phyloP scores from a whole-genome alignment of 73 alveolate genomes.

The Tetrahymena malaccensis region DNA sequence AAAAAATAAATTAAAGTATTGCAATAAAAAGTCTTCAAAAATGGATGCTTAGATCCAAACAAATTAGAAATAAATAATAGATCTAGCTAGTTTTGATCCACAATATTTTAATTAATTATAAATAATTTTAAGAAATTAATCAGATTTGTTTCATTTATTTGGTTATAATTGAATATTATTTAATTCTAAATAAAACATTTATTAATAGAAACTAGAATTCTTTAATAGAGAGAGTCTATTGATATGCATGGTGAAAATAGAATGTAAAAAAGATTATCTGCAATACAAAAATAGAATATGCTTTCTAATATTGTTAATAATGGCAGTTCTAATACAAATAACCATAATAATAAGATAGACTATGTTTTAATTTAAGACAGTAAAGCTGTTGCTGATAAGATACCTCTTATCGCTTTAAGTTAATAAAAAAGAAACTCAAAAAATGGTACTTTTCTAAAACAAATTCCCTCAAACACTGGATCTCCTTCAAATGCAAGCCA shows the following conservation, averaged over 20 bases:
- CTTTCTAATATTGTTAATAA: not conserved
- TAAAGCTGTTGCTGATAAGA: not conserved
- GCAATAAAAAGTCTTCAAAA: no score
- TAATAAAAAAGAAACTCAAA: not conserved
- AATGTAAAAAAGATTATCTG: not conserved
- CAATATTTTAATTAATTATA: no score
- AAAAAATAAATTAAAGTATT: no score
- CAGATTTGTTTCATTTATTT: no score
- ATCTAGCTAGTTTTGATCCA: no score
- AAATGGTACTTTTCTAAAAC: not conserved
- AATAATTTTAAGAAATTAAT: no score
- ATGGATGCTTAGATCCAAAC: no score
- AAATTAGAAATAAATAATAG: no score
- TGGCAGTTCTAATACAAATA: not conserved
- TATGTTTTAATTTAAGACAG: not conserved
- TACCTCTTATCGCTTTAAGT: not conserved
- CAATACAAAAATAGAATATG: no score
- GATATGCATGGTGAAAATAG: not conserved
- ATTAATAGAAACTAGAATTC: not conserved
- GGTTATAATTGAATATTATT: no score
- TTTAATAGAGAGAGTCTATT: not conserved
- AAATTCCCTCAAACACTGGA: not conserved
- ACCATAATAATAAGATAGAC: not conserved
- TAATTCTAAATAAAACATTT: no score
- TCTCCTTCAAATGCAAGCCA: not conserved